A percentile compares a stretch with the other conserved stretches of the same genome.
Conservation (phyloP, 2,329 filamentous ascomycete genomes). For the Ceratocystis cubensis region DNA sequence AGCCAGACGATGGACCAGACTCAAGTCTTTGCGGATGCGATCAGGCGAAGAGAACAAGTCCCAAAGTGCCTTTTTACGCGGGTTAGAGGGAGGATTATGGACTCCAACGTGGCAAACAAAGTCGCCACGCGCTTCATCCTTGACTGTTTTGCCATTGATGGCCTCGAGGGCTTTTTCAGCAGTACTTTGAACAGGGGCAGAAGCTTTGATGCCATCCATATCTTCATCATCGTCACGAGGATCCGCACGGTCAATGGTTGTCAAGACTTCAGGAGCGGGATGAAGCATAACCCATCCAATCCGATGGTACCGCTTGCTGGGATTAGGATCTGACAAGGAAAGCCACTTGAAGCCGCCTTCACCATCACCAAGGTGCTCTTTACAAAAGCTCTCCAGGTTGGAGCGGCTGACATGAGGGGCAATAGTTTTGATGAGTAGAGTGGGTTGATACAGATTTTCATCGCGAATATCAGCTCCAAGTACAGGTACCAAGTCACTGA, state of each 20-base stretch:
- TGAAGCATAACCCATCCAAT: constrained; percentile 98
- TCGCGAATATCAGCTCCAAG: constrained; percentile 78
- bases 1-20: constrained; percentile 69
- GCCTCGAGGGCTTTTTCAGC: constrained; percentile 82
- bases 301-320: constrained; percentile 89
- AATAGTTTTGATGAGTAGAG: constrained; percentile 93
- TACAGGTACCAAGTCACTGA: constrained; percentile 77
- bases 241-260: constrained; percentile 58
- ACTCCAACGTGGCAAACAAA: constrained; percentile 97
- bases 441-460: constrained; percentile 77
- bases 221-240: constrained; percentile 46
- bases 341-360: constrained; percentile 92
- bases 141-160: constrained; percentile 96
- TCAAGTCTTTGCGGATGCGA: constrained; percentile 78
- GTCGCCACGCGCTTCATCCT: constrained; percentile 84
- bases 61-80: constrained; percentile 91
- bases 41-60: constrained; percentile 92
- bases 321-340: constrained; percentile 91
- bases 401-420: constrained; percentile 88
- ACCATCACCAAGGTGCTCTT: constrained; percentile 80
- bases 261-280: constrained; percentile 54
- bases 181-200: constrained; percentile 40
- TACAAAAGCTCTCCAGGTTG: constrained; percentile 88
- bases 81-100: constrained; percentile 74
- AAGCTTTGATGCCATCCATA: constrained; percentile 41